Evolutionary conservation across 163 green algal genomes (phyloP), one percentile per base, ranked within the genome.

Genomic region (Coccomyxa subellipsoidea): DNA sequence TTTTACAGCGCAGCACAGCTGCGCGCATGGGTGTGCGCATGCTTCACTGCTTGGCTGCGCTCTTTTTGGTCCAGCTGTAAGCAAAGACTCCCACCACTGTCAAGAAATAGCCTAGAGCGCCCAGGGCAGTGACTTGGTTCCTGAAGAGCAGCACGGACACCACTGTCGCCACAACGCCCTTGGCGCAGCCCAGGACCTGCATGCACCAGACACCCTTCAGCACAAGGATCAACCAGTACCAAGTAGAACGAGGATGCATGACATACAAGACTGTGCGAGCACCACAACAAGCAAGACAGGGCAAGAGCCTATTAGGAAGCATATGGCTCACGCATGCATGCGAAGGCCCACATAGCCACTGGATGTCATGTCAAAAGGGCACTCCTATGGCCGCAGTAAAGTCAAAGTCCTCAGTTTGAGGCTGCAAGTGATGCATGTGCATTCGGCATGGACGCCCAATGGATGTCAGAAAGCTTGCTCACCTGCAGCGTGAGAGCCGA

Each of bases 171-270:
- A 99, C 93, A 2, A 98, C 94, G 25, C 96, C 96, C 90, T 99
- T 99, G 76, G 93, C 94, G 87, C 99, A 99, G 80, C 96, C 96
- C 37, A 99, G 91, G 78, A 98, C 96, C 90, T 97, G 92, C 36
- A 89, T 4, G 3, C 72, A 34, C 29, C 31, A 79, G n/a, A 79
- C 34, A 36, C 34, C 21, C n/a, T n/a, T n/a, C n/a, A n/a, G n/a
- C 6, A 36, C 4, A 36, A 15, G 10, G 69, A 76, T 36, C 69
- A 36, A 34, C n/a, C 69, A 4, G 21, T n/a, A n/a, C n/a, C n/a
- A n/a, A n/a, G n/a, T n/a, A n/a, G n/a, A n/a, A n/a, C n/a, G n/a
- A n/a, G n/a, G n/a, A n/a, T n/a, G n/a, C n/a, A n/a, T n/a, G n/a
- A n/a, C n/a, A n/a, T n/a, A n/a, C n/a, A n/a, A n/a, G n/a, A n/a